Base-by-base conservation (phyloP, 441 rosid species). In the Bruguiera hainesii region DNA sequence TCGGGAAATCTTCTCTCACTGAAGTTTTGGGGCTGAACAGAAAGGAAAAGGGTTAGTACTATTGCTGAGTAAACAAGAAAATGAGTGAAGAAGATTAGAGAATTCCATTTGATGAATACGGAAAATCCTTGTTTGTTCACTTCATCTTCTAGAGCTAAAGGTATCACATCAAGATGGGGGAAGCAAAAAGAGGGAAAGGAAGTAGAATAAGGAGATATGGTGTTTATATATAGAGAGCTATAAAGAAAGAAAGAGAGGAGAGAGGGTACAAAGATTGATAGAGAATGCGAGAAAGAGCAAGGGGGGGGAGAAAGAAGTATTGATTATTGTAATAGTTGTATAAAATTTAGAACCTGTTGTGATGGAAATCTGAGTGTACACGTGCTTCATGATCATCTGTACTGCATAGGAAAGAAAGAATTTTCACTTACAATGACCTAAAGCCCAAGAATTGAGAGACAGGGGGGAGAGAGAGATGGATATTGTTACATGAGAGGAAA, bases 301-400 rank as follows among this genome's bases (percentile, higher is more conserved):
- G 65, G 66, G 52, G 73, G 62, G 66, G 49, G 78, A 64, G 70
- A 52, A 65, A 61, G 68, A 72, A 59, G 60, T 18, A 82, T 75
- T 72, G 78, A 76, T 71, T 74, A 83, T 73, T 63, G 73, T 72
- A 73, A 63, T 61, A 67, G 69, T 59, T 52, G 46, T 83, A 82
- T 64, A 72, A 64, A 66, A 80, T 67, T 42, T 65, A 77, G 79
- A 81, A 87, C 89, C 88, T 83, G 82, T 72, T 82, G 78, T 75
- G 85, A 80, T 75, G 81, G 79, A 76, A 83, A 84, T 78, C 83
- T 66, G 80, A 81, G 77, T 77, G 81, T 77, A 79, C 90, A 90
- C 92, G 89, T 87, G 93, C 81, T 81, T 84, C 88, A 84, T 84
- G 75, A 90, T 83, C 88, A 78, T 77, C 80, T 77, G 70, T 72